Evolutionary conservation across 805 yeast species (phyloP).

Genomic region (Zygoascus bituminiphila): DNA sequence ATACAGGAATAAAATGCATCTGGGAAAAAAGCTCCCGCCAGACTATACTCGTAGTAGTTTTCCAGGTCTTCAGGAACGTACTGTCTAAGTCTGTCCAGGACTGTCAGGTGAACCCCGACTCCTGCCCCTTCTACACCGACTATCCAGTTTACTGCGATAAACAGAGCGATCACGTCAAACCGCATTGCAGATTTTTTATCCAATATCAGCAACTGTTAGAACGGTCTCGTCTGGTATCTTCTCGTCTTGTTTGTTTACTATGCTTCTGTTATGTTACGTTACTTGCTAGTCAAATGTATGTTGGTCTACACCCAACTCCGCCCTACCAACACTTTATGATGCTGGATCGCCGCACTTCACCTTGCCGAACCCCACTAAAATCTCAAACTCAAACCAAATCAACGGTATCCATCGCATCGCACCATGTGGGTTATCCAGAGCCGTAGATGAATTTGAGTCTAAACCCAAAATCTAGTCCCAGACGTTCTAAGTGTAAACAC

Average conservation of each 20-base stretch:
- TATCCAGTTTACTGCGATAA: not conserved
- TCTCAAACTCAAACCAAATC: too few species aligned
- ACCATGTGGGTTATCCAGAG: not conserved
- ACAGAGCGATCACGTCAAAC: not conserved
- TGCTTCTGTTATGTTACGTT: not conserved
- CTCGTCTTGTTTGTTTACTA: not conserved
- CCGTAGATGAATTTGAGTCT: conserved; percentile 41
- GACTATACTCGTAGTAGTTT: conserved; percentile 8
- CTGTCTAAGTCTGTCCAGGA: conserved; percentile 8
- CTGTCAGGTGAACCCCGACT: conserved; percentile 13
- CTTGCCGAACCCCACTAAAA: not conserved
- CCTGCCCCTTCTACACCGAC: conserved; percentile 1
- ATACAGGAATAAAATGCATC: conserved; percentile 60
- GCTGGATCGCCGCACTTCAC: too few species aligned
- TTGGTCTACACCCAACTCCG: not conserved
- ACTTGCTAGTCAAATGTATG: not conserved
- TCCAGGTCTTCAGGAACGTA: conserved; percentile 11
- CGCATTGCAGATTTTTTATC: not conserved
- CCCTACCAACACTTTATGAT: not conserved
- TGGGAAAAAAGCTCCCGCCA: conserved; percentile 61
- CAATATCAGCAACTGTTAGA: not conserved
- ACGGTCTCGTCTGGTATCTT: too few species aligned
- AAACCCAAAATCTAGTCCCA: conserved; percentile 70
- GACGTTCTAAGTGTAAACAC: conserved; percentile 49
- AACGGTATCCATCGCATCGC: too few species aligned